A percentile compares a stretch with the other conserved stretches of the same genome.
These are phyloP conservation scores for Jacaranda copaia DNA, from an alignment of 257 asterid species.

Conservation along the genomic window DNA sequence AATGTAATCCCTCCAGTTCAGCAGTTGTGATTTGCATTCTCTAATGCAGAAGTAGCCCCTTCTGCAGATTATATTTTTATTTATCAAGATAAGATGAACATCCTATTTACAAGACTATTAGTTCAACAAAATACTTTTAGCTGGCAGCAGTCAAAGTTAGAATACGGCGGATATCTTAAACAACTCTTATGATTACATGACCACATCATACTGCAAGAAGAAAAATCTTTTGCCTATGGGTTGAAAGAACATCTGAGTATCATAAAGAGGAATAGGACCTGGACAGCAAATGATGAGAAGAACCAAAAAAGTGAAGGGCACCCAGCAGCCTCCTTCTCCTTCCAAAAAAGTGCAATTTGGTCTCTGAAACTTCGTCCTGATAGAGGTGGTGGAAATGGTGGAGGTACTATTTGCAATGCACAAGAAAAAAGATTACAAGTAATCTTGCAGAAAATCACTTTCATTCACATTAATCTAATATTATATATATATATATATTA, in stretches of 20 bases:
- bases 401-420: slow-evolving; percentile 76
- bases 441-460: slow-evolving; percentile 22
- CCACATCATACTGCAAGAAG: slow-evolving; percentile 19
- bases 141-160: slow-evolving; percentile 11
- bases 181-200: slow-evolving; percentile 24
- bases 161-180: slow-evolving; percentile 17
- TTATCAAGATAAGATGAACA: slow-evolving; percentile 11
- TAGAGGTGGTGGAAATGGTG: slow-evolving; percentile 85
- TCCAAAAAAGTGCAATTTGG: slow-evolving; percentile 69
- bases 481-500: not conserved
- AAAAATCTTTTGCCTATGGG: slow-evolving; percentile 6
- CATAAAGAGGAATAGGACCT: slow-evolving; percentile 60
- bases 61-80: not conserved
- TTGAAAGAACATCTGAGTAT: slow-evolving; percentile 31
- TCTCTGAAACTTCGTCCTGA: slow-evolving; percentile 70
- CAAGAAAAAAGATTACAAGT: slow-evolving; percentile 42
- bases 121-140: slow-evolving; percentile 7
- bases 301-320: slow-evolving; percentile 93
- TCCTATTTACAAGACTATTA: not conserved
- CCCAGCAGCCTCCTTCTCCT: slow-evolving; percentile 72
- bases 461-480: slow-evolving; percentile 1
- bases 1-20: slow-evolving; percentile 7
- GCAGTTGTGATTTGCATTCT: not conserved
- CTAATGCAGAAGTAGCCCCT: slow-evolving; percentile 18
- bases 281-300: slow-evolving; percentile 61